Base-by-base conservation (phyloP, 495 filamentous ascomycete species). In the Hyaloscypha bicolor region DNA sequence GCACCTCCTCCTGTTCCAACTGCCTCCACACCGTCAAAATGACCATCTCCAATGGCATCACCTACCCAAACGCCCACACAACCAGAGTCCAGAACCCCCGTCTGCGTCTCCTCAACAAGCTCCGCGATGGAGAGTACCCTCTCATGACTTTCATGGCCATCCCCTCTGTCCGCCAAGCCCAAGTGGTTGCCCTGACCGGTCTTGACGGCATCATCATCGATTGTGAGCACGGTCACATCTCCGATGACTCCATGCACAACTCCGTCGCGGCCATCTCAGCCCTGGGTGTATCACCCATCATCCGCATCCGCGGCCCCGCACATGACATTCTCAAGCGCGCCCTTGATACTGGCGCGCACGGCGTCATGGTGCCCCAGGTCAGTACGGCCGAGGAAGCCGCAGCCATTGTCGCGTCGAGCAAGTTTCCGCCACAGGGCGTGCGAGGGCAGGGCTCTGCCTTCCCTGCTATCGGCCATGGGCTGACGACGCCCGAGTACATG, bases 181-280 rank as follows among this genome's bases (percentile, higher is more conserved):
- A 37, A 37, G 9, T 37, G 5, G 33, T 80, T 19, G 68, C 79
- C 2, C 63, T 76, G 59, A 81, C 79, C 5, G 79, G 79, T 2
- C 56, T 79, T 5, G 79, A 81, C 62, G 75, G 73, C 32, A 75
- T 78, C 56, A 74, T 78, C 69, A 76, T 77, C 39, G 76, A 71
- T 3, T 71, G 69, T 31, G 69, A 71, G 52, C 69, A 71, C 48
- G 69, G 69, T 32, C 56, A 79, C 58, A 76, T 78, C 30, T 73
- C 72, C 71, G 86, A 89, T 72, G 82, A 80, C 60, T 75, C 78
- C n/a, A 88, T 89, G 86, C 86, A 89, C 69, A 85, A 87, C 69
- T 79, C 85, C 35, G 86, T 88, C 57, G 81, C 85, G 6, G 78
- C 80, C 4, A 82, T 80, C 69, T 75, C 80, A 11, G 72, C 68